Evolutionary conservation across 2,329 filamentous ascomycete species (phyloP), one percentile per base, ranked within the genome.

Genomic region (Colletotrichum sp.): DNA sequence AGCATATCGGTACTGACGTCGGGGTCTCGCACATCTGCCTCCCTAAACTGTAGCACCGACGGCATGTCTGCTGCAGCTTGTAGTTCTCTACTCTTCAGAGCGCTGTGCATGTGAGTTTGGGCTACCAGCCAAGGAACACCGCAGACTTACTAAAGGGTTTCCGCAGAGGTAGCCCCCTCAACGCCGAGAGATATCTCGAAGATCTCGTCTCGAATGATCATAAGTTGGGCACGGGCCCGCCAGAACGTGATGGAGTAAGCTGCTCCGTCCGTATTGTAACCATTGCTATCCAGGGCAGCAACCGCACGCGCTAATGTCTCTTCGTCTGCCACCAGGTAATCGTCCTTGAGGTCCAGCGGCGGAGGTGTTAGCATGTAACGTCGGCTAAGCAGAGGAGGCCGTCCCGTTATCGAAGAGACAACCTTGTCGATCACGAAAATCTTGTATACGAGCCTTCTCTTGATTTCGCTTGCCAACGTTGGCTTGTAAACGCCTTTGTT

Each of bases 121-220:
- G 3, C 8, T 32, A 22, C 6, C 12, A 0, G 4, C 30, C 6
- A 34, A 18, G 0, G 6, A 8, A 5, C 2, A 32, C 12, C 9
- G 7, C 6, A 9, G 2, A 15, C 10, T 67, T 22, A 75, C 73
- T 55, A 65, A 27, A 75, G 28, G 2, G 28, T 28, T 13, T 67
- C 56, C 9, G 22, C 15, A n/a, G 73, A 72, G 1, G 87, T 84
- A 8, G 81, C 80, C 71, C 80, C 80, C 5, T 82, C 62, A 13
- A n/a, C 78, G 6, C 87, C 88, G 0, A 92, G 81, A 0, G 90
- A 90, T 27, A 92, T 84, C 76, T 92, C 89, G 6, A 93, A 84
- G 6, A 93, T 87, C 64, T 93, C 91, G 76, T 93, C 91, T 4
- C 89, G 85, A 9, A 93, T 85, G 1, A 85, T 79, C 4, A 88